Evolutionary conservation across 202 grass and related monocot genomes (phyloP), one percentile per base, ranked within the genome.

Genomic region (Setaria italica): DNA sequence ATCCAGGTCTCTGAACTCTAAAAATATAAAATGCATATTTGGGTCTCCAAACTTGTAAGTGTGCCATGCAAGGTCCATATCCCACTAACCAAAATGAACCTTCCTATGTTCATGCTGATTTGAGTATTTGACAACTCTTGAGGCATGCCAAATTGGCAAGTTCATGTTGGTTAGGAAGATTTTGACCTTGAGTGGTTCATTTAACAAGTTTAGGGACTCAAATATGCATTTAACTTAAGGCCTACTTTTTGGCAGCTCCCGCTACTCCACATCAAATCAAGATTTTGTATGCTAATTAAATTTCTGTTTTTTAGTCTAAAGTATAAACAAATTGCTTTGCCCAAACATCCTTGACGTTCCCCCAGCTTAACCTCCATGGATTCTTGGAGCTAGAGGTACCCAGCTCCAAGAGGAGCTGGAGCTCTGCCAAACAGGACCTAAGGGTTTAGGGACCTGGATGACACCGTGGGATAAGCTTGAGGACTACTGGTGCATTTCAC

Each of bases 191-290:
- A n/a, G 49, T 37, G 49, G 16, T 17, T 54, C 32, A 74, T 55
- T 33, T 74, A 74, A 74, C 48, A 74, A 74, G 48, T 54, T 54
- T 74, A 37, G 15, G 48, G 32, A 37, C 49, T 74, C 16, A 54
- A 74, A 35, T 54, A 37, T 55, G 47, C 47, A 73, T 55, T 53
- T 54, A 35, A 35, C 34, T 35, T 35, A 74, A 74, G 9, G 48
- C 71, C 71, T 74, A 74, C 2, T 54, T 32, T 29, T 72, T 72
- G 43, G 69, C n/a, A 30, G 69, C 42, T n/a, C 42, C 46, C 41
- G 19, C 67, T 25, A 9, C 68, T 71, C 43, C 69, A 48, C 70
- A 32, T 53, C 48, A 74, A 32, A 73, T 73, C 14, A 34, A 15
- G 21, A 50, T 13, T 72, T 73, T 34, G 47, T 72, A 51, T 53